Base-by-base conservation (phyloP, 2,329 filamentous ascomycete species). In the Fusarium sp. region DNA sequence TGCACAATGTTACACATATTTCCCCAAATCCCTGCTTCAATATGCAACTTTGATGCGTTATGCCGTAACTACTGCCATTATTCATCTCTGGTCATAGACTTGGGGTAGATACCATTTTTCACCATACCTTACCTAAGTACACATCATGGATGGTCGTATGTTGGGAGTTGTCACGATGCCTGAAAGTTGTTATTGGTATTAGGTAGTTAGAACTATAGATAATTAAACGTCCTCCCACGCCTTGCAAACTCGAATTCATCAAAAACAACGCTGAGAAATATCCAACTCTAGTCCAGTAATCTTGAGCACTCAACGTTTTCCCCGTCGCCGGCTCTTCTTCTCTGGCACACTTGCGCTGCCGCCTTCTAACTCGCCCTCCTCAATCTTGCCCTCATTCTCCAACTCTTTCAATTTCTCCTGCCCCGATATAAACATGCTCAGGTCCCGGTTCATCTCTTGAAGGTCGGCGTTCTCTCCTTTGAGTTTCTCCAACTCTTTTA, bases 381-480 rank as follows among this genome's bases (percentile, higher is more conserved):
- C 87, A 39, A 89, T 76, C 73, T 86, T 81, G 1, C 88, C 90
- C 74, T 87, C 88, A 34, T 88, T 88, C 80, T 90, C 89, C 83
- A 95, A 83, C 81, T 92, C 89, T 83, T 89, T 92, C 76, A 98
- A 83, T 82, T 94, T 96, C 82, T 96, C 91, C 81, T 93, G 90
- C 0, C 94, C 93, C 26, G 91, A 93, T 68, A 98, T 96, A 79
- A 96, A 97, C 87, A 97, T 95, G 57, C 88, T 91, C 80, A 98
- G 81, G 80, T 98, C 96, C 20, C 93, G 89, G 79, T 98, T 97
- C 87, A 95, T 93, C 81, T 97, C 95, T 74, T 91, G 90, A 48
- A 98, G 83, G 75, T 97, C 94, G 44, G 85, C 87, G 74, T 93
- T 92, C 81, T 94, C 90, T 20, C 77, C 79, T 76, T 88, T 89